Conservation (phyloP, 257 asterid genomes). For the Rhazya stricta region DNA sequence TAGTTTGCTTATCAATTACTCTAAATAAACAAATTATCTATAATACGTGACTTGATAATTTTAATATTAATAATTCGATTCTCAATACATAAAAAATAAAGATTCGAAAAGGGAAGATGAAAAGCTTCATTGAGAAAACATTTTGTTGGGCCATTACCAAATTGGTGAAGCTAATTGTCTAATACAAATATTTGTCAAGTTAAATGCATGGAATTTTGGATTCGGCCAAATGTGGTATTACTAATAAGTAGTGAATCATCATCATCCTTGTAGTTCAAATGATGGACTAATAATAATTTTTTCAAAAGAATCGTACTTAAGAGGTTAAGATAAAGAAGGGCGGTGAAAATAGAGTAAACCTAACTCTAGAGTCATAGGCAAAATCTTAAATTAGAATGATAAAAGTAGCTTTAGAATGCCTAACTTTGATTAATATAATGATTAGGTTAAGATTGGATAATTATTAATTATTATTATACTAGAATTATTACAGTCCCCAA, state of each 20-base stretch:
- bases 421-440: constrained; percentile 44
- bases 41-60: no score
- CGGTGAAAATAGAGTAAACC: constrained; percentile 25
- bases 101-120: no score
- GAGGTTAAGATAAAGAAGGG: background rate
- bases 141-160: no score
- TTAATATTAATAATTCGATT: no score
- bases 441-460: constrained; percentile 32
- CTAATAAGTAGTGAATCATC: background rate
- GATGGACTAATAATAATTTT: background rate
- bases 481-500: constrained; percentile 27
- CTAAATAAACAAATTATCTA: no score
- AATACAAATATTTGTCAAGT: no score
- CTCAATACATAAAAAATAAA: no score
- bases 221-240: background rate
- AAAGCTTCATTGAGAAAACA: no score
- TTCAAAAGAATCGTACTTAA: background rate
- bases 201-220: no score
- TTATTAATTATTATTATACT: background rate
- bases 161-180: no score
- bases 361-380: constrained; percentile 13
- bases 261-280: background rate
- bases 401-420: constrained; percentile 35
- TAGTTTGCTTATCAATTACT: no score
- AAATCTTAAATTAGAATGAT: constrained; percentile 5